Evolutionary conservation across 2,329 filamentous ascomycete genomes (phyloP).

Genomic region (Chrysosporium queenslandicum): DNA sequence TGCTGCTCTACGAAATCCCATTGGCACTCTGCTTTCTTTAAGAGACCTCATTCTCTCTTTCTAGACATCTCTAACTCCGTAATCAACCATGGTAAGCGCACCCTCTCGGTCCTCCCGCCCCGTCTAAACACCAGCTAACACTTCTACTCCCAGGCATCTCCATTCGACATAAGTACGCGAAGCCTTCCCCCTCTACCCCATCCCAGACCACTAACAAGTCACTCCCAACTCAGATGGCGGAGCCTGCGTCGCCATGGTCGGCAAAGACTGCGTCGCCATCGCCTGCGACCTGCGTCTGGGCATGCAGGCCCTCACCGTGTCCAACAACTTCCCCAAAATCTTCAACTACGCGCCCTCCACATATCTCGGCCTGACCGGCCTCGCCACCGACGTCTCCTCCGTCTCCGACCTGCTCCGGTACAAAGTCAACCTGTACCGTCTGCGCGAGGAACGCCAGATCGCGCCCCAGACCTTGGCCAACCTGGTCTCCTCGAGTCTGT

Average conservation of each 20-base stretch:
- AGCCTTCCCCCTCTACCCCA: slow-evolving; percentile 9
- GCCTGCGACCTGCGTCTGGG: slow-evolving; percentile 97
- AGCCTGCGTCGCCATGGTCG: slow-evolving; percentile 96
- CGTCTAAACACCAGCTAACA: slow-evolving; percentile 7
- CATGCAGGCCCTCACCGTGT: slow-evolving; percentile 90
- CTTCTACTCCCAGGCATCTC: slow-evolving; percentile 55
- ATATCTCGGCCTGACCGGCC: slow-evolving; percentile 89
- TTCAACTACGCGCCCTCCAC: slow-evolving; percentile 87
- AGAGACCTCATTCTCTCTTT: not conserved
- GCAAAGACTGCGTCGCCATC: slow-evolving; percentile 99
- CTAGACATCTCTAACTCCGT: not conserved
- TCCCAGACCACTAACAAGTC: slow-evolving; percentile 17
- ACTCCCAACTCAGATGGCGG: slow-evolving; percentile 54
- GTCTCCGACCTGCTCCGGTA: slow-evolving; percentile 97
- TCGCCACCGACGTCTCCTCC: slow-evolving; percentile 90
- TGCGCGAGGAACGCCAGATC: slow-evolving; percentile 95
- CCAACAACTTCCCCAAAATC: slow-evolving; percentile 99
- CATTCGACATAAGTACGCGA: slow-evolving; percentile 84
- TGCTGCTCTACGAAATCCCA: not conserved
- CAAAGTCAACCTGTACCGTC: slow-evolving; percentile 99
- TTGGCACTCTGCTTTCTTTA: not conserved
- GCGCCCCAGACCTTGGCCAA: slow-evolving; percentile 92
- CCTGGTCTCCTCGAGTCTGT: slow-evolving; percentile 79
- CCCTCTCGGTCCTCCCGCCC: not conserved
- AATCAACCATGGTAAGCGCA: slow-evolving; percentile 8